A percentile compares a stretch with the other conserved stretches of the same genome.
Evolutionary conservation across 495 filamentous ascomycete species (phyloP).

Genomic region (Bombardia bombarda): DNA sequence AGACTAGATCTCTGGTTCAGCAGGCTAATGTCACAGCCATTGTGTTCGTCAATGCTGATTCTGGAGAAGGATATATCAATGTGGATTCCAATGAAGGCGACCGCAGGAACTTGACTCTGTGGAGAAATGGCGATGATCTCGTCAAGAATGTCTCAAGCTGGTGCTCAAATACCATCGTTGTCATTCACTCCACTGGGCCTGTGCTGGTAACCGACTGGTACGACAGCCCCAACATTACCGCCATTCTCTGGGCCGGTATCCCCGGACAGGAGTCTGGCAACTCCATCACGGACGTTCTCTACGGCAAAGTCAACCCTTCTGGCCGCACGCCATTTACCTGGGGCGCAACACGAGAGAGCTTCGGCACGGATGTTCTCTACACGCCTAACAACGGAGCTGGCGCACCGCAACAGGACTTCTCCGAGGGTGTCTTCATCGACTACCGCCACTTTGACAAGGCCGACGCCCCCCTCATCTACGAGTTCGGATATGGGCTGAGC

Average conservation of each 20-base stretch:
- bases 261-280: constrained; percentile 91
- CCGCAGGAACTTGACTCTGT: constrained; percentile 87
- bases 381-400: constrained; percentile 60
- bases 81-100: constrained; percentile 85
- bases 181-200: constrained; percentile 79
- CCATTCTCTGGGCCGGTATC: constrained; percentile 87
- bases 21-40: constrained; percentile 64
- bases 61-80: constrained; percentile 79
- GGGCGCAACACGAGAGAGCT: constrained; percentile 64
- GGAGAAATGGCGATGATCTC: constrained; percentile 71
- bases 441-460: constrained; percentile 83
- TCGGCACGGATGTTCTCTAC: constrained; percentile 68
- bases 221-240: constrained; percentile 84
- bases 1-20: constrained; percentile 52
- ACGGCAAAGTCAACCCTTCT: constrained; percentile 78
- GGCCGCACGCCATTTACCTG: constrained; percentile 87
- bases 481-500: constrained; percentile 85
- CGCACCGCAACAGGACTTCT: constrained; percentile 74
- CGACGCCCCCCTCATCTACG: constrained; percentile 68
- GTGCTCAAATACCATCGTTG: constrained; percentile 87
- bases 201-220: constrained; percentile 73
- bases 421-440: constrained; percentile 87
- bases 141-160: constrained; percentile 66
- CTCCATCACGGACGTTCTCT: constrained; percentile 84
- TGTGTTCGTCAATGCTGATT: constrained; percentile 83